Percentiles rank a stretch among this genome's conserved stretches.
phyloP scores from a whole-genome alignment of 352 stramenopile species.

The Sclerospora graminicola region DNA sequence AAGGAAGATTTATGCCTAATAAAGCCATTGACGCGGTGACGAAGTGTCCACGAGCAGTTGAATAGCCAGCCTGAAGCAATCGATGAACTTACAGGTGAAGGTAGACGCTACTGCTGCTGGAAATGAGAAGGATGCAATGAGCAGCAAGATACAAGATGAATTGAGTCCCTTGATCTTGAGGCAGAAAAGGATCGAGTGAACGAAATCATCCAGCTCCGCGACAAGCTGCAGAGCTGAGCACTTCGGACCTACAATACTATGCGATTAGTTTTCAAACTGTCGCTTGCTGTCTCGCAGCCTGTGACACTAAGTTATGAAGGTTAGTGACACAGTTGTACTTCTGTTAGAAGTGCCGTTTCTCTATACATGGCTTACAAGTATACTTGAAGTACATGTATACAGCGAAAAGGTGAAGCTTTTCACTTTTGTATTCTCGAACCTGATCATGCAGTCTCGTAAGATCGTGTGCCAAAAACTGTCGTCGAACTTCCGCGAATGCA shows the following conservation, averaged over 20 bases:
- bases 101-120: constrained; percentile 90
- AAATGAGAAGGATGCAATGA: constrained; percentile 90
- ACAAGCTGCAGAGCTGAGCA: constrained; percentile 87
- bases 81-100: constrained; percentile 91
- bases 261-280: no score
- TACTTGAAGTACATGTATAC: no score
- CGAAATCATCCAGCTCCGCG: constrained; percentile 87
- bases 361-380: no score
- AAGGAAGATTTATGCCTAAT: constrained; percentile 87
- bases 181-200: constrained; percentile 88
- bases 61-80: constrained; percentile 94
- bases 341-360: no score
- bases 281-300: no score
- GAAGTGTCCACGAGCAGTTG: constrained; percentile 92
- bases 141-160: constrained; percentile 89
- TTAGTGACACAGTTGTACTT: no score
- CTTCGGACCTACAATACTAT: constrained; percentile 94
- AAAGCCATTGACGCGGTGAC: constrained; percentile 93
- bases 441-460: constrained; percentile 52
- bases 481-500: constrained; percentile 72
- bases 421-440: no score
- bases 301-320: no score
- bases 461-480: constrained; percentile 74
- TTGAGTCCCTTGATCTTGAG: constrained; percentile 84
- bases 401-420: no score